Base-by-base conservation (phyloP, 306 rosid genomes). In the Malus fusca region DNA sequence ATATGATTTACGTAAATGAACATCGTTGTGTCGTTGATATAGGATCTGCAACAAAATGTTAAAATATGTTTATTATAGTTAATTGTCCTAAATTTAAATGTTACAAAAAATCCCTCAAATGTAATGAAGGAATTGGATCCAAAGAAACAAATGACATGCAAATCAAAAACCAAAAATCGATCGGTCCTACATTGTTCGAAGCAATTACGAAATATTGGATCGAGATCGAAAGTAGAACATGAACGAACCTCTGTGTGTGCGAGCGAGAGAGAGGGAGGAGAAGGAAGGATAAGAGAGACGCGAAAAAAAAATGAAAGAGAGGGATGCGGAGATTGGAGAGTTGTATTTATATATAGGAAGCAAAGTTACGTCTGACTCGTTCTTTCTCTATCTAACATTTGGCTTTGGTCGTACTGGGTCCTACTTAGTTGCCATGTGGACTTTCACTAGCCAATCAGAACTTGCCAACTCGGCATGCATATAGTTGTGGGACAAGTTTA, bases 311-410 rank as follows among this genome's bases (percentile, higher is more conserved):
- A 33, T 30, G 68, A 30, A 63, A 63, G 68, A 30, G 42, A 22
- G 4, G 28, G 22, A 11, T 25, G 8, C 6, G 68, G 42, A 2
- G 43, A 3, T 2, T 37, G n/a, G 22, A 2, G 21, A 11, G 28
- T 15, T 30, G 40, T 13, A 8, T 62, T 62, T 62, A 28, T 62
- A 28, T 62, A 28, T 35, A 35, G 8, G 8, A 35, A 35, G 40
- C 40, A 35, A 19, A 14, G 11, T 33, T 48, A 51, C 81, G 67
- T 64, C 40, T 60, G 72, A 78, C 79, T 86, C 87, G 35, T 48
- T 80, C 78, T 58, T 28, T 59, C 75, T 19, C 75, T 28, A 37
- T 19, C 75, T 28, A 37, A 18, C 22, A 28, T 62, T 30, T 28
- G 67, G 67, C 42, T 26, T 62, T 4, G 64, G 14, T 52, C 21